These are phyloP conservation scores for Dactylis glomerata DNA, from an alignment of 176 grass and related monocot genomes.

Conservation along the genomic window DNA sequence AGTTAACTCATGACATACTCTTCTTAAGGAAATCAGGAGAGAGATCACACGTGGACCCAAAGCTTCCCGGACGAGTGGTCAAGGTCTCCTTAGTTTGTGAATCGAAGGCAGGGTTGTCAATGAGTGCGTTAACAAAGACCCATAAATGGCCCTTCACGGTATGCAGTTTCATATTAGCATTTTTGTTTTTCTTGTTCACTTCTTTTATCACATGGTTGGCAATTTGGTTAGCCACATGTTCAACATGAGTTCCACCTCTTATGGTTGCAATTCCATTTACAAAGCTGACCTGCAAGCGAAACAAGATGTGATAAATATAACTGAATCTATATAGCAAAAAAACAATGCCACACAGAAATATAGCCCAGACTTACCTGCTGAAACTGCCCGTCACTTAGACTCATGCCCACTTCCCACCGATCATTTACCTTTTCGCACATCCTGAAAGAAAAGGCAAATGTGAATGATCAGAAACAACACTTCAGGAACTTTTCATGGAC, in stretches of 20 bases:
- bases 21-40: slow-evolving; percentile 58
- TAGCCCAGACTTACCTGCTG: slow-evolving; percentile 48
- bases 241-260: slow-evolving; percentile 83
- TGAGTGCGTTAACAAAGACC: slow-evolving; percentile 84
- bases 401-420: slow-evolving; percentile 77
- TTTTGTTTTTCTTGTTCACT: slow-evolving; percentile 87
- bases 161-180: slow-evolving; percentile 70
- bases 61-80: slow-evolving; percentile 77
- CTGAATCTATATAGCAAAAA: not conserved
- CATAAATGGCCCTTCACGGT: slow-evolving; percentile 72
- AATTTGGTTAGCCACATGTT: slow-evolving; percentile 78
- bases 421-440: slow-evolving; percentile 54
- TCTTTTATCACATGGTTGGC: slow-evolving; percentile 50
- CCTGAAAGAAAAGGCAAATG: slow-evolving; percentile 25
- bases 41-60: slow-evolving; percentile 78
- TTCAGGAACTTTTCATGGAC: not conserved
- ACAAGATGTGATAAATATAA: not conserved
- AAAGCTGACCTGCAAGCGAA: slow-evolving; percentile 70
- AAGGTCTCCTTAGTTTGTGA: slow-evolving; percentile 90
- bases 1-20: slow-evolving; percentile 28
- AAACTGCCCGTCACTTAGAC: slow-evolving; percentile 82
- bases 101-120: slow-evolving; percentile 89
- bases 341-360: not conserved
- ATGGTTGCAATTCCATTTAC: slow-evolving; percentile 80
- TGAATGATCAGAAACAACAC: not conserved